Conservation (phyloP, 148 eudicot genomes). For the Chenopodium quinoa region DNA sequence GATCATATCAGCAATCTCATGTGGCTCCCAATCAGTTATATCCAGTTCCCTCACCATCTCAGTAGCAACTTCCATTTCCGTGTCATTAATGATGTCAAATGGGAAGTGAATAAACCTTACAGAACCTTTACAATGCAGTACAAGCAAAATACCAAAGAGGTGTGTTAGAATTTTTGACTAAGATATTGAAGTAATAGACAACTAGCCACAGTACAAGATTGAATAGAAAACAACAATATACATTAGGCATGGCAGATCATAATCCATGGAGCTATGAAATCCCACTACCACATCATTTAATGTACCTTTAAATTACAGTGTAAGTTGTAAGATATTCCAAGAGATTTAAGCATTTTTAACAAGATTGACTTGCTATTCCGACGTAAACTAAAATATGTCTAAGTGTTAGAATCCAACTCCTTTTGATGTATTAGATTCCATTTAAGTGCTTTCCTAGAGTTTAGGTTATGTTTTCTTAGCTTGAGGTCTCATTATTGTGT, state of each 20-base stretch:
- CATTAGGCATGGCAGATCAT: background rate
- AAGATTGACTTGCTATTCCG: background rate
- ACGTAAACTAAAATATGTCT: no score
- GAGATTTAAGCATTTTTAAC: background rate
- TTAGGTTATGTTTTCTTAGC: no score
- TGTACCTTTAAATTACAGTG: no score
- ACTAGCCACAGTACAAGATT: background rate
- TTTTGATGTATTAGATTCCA: no score
- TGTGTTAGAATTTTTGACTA: background rate
- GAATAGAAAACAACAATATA: background rate
- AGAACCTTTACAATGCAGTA: constrained; percentile 34
- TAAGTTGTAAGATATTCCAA: no score
- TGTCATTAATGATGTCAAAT: constrained; percentile 58
- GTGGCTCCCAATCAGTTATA: constrained; percentile 65
- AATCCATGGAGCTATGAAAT: no score
- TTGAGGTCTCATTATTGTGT: no score
- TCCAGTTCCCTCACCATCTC: constrained; percentile 88
- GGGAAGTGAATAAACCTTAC: constrained; percentile 60
- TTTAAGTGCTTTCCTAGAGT: no score
- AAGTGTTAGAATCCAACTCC: no score
- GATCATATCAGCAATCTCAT: constrained; percentile 68
- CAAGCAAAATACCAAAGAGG: background rate
- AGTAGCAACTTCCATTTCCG: constrained; percentile 59
- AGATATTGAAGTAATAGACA: background rate
- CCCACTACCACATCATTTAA: no score